Evolutionary conservation across 164 flowering plant species (phyloP), one percentile per base, ranked within the genome.

Genomic region (Magnolia sinica): DNA sequence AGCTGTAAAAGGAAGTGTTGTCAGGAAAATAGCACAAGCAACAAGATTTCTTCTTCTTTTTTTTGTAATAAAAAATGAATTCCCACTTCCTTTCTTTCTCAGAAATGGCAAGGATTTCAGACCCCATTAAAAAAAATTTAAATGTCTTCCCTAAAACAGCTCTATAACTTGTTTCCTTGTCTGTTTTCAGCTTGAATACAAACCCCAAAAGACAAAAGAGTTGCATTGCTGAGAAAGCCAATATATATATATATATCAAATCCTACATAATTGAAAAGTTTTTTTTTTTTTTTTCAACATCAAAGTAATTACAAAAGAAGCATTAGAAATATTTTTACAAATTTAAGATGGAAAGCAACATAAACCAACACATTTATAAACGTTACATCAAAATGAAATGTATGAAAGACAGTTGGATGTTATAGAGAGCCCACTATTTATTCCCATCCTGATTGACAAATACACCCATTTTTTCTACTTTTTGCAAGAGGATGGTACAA

Each of bases 131-230:
- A 49, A 49, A n/a, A 50, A 49, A 19, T n/a, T 50, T 22, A 14
- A n/a, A 50, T 70, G n/a, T 50, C 73, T 45, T 70, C 55, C n/a
- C 55, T 37, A 45, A 19, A 19, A 50, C 58, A 70, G 24, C 49
- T n/a, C 73, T 29, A 52, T 19, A 70, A 70, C 27, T 22, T 50
- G 23, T 50, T 68, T 68, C 11, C 58, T 50, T 63, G 50, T 72
- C 61, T 52, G 52, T 55, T 73, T 31, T 7, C 64, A 66, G 31
- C 66, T 64, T 73, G 61, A 27, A 63, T 61, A 24, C 22, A 45
- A 19, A 31, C 68, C 75, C 67, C 50, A 59, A 73, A 61, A 29
- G 64, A 55, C 74, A 52, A 72, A 72, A 71, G 31, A 55, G 22
- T 51, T 55, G 74, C 74, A 55, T 14, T 68, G 50, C 49, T 68